These are phyloP conservation scores for Yamadazyma insecticola DNA, from an alignment of 805 yeast genomes.

Conservation along the genomic window DNA sequence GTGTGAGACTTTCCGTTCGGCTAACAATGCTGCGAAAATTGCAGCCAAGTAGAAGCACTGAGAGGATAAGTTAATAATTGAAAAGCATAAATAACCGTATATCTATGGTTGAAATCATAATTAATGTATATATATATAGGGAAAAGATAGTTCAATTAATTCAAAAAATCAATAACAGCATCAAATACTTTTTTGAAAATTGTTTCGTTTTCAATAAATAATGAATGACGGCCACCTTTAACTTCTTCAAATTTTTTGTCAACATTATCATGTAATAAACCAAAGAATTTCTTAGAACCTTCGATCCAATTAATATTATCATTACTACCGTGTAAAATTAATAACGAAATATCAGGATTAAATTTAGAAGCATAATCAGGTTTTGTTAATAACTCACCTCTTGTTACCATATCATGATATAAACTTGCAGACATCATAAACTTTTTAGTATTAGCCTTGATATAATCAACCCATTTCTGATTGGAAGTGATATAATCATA, in stretches of 20 bases:
- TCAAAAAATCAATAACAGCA: no score
- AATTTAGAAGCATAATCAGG: conserved; percentile 31
- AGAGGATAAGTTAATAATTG: no score
- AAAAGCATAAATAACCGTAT: no score
- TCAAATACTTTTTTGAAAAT: no score
- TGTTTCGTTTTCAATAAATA: conserved; percentile 43
- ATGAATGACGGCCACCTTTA: conserved; percentile 38
- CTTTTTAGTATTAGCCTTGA: conserved; percentile 35
- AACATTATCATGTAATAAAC: conserved; percentile 25
- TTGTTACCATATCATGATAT: conserved; percentile 54
- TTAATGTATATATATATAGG: no score
- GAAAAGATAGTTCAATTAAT: no score
- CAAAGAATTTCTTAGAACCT: conserved; percentile 42
- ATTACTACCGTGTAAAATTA: conserved; percentile 58
- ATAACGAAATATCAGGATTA: conserved; percentile 41
- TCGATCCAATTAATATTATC: conserved; percentile 57
- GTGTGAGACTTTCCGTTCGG: no score
- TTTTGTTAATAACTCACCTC: conserved; percentile 53
- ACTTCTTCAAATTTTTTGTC: conserved; percentile 25
- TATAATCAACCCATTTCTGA: conserved; percentile 40
- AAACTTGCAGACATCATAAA: conserved; percentile 52
- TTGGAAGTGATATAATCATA: conserved; percentile 53
- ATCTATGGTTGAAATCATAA: no score
- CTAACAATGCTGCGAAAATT: no score
- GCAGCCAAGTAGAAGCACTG: no score